Evolutionary conservation across 495 filamentous ascomycete genomes (phyloP).

Genomic region (Annulohypoxylon maeteangense): DNA sequence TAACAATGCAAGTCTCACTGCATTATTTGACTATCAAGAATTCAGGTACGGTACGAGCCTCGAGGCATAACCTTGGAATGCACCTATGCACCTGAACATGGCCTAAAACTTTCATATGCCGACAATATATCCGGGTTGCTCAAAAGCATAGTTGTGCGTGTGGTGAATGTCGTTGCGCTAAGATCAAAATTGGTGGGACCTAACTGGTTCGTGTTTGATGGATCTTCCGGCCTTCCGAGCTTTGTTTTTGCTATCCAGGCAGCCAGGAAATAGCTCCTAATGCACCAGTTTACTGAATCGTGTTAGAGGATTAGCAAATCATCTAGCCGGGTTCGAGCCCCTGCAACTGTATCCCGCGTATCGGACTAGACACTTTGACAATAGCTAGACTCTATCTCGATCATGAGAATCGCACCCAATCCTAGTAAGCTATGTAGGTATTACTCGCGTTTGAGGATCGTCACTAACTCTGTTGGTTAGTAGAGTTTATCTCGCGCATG

Average conservation of each 20-base stretch:
- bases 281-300: slow-evolving; percentile 21
- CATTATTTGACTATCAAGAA: slow-evolving; percentile 2
- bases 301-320: slow-evolving; percentile 4
- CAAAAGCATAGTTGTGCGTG: slow-evolving; percentile 1
- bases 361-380: not conserved
- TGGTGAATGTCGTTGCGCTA: slow-evolving; percentile 14
- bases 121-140: slow-evolving; percentile 9
- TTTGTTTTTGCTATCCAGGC: not conserved
- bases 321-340: not conserved
- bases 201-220: slow-evolving; percentile 30
- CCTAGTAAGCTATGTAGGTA: not conserved
- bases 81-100: not conserved
- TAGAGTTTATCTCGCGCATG: slow-evolving; percentile 5
- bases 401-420: slow-evolving; percentile 2
- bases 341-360: not conserved
- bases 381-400: slow-evolving; percentile 4
- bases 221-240: slow-evolving; percentile 39
- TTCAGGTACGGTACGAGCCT: slow-evolving; percentile 3
- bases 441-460: slow-evolving; percentile 19
- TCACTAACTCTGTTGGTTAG: not conserved
- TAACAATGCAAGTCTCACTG: slow-evolving; percentile 7
- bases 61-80: slow-evolving; percentile 14
- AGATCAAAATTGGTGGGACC: slow-evolving; percentile 20
- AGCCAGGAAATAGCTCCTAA: too few relatives aligned
- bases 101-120: not conserved